Percentiles rank a stretch among this genome's conserved stretches.
Conservation (phyloP, 306 rosid species). For the Castanopsis chinensis region DNA sequence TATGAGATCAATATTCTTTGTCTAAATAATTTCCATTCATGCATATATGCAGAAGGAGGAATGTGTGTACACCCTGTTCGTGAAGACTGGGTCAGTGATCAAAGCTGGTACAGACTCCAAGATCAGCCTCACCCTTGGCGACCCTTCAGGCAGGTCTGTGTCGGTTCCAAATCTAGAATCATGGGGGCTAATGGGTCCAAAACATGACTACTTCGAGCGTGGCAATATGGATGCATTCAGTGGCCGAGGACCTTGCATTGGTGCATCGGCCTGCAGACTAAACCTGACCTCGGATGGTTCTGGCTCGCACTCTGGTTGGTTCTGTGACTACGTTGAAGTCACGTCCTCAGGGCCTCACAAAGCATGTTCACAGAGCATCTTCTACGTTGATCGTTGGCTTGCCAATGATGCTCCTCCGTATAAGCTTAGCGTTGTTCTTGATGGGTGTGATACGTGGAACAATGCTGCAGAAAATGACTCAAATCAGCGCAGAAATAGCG, state of each 20-base stretch:
- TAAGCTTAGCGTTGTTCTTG: conserved; percentile 8
- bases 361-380: conserved; percentile 19
- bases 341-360: conserved; percentile 27
- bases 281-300: conserved; percentile 35
- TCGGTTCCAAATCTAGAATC: neutral
- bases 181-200: conserved; percentile 23
- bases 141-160: neutral
- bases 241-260: conserved; percentile 27
- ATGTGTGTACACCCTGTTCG: conserved; percentile 31
- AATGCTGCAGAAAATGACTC: neutral
- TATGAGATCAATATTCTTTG: neutral
- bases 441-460: conserved; percentile 1
- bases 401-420: conserved; percentile 12
- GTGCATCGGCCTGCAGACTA: conserved; percentile 12
- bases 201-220: conserved; percentile 26
- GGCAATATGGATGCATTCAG: conserved; percentile 26
- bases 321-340: conserved; percentile 28
- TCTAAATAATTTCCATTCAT: neutral
- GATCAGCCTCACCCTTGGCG: conserved; percentile 14
- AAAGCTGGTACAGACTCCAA: conserved; percentile 27
- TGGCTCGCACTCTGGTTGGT: conserved; percentile 33
- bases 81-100: conserved; percentile 30
- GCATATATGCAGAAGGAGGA: conserved; percentile 1
- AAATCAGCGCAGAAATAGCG: neutral
- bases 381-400: conserved; percentile 32